These are phyloP conservation scores for Uromyces viciae-fabae DNA, from an alignment of 1,284 basidiomycete genomes.

Conservation along the genomic window DNA sequence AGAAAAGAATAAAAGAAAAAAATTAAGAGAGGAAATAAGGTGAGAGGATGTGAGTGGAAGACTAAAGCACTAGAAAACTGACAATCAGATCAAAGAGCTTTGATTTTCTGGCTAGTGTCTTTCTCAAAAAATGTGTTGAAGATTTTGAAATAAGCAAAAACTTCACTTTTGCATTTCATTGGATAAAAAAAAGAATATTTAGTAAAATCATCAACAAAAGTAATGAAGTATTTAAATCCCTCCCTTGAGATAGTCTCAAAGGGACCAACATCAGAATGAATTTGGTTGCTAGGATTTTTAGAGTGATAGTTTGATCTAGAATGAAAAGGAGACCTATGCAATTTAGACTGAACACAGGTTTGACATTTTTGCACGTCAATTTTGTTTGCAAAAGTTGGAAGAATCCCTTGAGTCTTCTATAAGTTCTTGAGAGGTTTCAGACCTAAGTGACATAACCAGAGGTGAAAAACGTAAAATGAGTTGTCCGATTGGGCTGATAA, in stretches of 20 bases:
- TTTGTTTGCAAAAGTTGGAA: too few relatives aligned
- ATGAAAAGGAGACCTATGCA: not conserved
- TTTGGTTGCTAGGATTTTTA: not conserved
- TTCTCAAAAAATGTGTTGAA: constrained; percentile 3
- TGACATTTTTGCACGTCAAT: not conserved
- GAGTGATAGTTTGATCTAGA: not conserved
- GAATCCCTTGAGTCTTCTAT: too few relatives aligned
- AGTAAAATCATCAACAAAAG: constrained; percentile 19
- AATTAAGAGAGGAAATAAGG: too few relatives aligned
- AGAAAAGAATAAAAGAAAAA: too few relatives aligned
- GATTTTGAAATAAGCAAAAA: constrained; percentile 4
- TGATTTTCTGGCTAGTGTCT: not conserved
- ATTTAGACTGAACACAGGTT: not conserved
- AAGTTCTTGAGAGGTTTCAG: too few relatives aligned
- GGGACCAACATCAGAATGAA: constrained; percentile 10
- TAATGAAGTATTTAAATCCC: constrained; percentile 12
- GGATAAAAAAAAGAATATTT: not conserved
- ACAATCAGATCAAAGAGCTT: too few relatives aligned
- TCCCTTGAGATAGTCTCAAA: not conserved
- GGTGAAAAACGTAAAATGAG: too few relatives aligned
- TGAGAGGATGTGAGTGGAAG: too few relatives aligned
- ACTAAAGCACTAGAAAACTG: too few relatives aligned
- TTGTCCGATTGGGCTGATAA: too few relatives aligned
- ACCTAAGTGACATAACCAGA: too few relatives aligned
- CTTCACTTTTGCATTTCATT: constrained; percentile 6